phyloP scores from a whole-genome alignment of 306 rosid species.

The Mimosa pudica region DNA sequence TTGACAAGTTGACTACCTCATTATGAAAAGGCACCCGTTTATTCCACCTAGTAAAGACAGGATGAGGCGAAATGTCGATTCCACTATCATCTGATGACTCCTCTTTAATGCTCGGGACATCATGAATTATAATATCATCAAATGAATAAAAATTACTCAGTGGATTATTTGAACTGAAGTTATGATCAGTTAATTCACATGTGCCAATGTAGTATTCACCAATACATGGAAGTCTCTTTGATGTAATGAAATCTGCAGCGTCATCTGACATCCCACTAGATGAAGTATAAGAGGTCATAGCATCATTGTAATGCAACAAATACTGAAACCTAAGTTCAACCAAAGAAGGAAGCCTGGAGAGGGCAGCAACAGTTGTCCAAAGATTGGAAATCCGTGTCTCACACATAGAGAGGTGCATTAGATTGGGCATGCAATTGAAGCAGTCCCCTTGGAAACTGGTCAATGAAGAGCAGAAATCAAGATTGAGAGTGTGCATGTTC shows the following conservation, averaged over 20 bases:
- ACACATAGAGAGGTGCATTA: slow-evolving; percentile 74
- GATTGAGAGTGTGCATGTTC: slow-evolving; percentile 68
- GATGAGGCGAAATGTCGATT: slow-evolving; percentile 44
- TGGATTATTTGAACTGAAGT: slow-evolving; percentile 47
- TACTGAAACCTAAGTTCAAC: slow-evolving; percentile 77
- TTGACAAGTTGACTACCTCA: slow-evolving; percentile 54
- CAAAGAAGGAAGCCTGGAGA: slow-evolving; percentile 78
- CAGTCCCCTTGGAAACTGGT: slow-evolving; percentile 71
- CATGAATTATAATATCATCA: slow-evolving; percentile 47
- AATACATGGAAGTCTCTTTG: slow-evolving; percentile 43
- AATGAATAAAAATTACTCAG: slow-evolving; percentile 49
- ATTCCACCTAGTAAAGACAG: slow-evolving; percentile 47
- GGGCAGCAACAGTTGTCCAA: slow-evolving; percentile 80
- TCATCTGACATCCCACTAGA: slow-evolving; percentile 48
- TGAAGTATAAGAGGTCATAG: slow-evolving; percentile 49
- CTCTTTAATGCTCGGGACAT: slow-evolving; percentile 56
- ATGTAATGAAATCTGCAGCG: slow-evolving; percentile 42
- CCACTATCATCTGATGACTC: slow-evolving; percentile 75
- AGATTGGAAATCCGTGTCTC: slow-evolving; percentile 82
- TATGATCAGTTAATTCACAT: slow-evolving; percentile 42
- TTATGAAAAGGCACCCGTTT: slow-evolving; percentile 44
- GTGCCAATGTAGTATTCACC: slow-evolving; percentile 38
- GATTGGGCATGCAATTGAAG: slow-evolving; percentile 78
- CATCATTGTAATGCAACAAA: slow-evolving; percentile 62
- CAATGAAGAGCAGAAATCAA: slow-evolving; percentile 73